Percentiles rank a stretch among this genome's conserved stretches.
Conservation (phyloP, 148 eudicot genomes). For the Simmondsia chinensis region DNA sequence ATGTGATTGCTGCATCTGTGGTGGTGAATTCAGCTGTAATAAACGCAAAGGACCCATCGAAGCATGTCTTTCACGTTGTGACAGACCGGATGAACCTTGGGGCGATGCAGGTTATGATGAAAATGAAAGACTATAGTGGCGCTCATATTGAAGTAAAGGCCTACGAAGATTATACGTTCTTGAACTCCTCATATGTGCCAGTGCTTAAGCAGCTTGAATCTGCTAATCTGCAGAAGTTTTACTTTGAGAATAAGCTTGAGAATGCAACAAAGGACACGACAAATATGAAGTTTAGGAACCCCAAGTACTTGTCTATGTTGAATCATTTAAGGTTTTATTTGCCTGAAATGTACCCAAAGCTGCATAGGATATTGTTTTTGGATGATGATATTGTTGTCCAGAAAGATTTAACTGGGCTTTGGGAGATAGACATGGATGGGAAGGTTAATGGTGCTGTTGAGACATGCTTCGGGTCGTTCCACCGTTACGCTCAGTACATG, state of each 20-base stretch:
- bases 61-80: constrained; percentile 93
- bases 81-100: constrained; percentile 96
- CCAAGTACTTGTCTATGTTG: constrained; percentile 84
- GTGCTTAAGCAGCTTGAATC: constrained; percentile 90
- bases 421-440: constrained; percentile 96
- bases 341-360: constrained; percentile 84
- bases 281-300: constrained; percentile 95
- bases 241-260: constrained; percentile 80
- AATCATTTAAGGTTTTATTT: constrained; percentile 86
- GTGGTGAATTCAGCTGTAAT: constrained; percentile 89
- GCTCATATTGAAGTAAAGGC: constrained; percentile 94
- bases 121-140: constrained; percentile 76
- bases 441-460: constrained; percentile 96
- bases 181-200: constrained; percentile 87
- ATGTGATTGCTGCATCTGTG: constrained; percentile 86
- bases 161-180: constrained; percentile 75
- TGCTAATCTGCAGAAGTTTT: constrained; percentile 72
- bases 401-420: constrained; percentile 80
- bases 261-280: constrained; percentile 89
- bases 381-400: constrained; percentile 95
- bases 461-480: constrained; percentile 95
- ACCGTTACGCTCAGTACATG: constrained; percentile 93
- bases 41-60: constrained; percentile 76
- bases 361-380: constrained; percentile 78
- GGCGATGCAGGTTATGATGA: constrained; percentile 96